Evolutionary conservation across 768 basidiomycete species (phyloP).

Genomic region (Suillus cothurnatus): DNA sequence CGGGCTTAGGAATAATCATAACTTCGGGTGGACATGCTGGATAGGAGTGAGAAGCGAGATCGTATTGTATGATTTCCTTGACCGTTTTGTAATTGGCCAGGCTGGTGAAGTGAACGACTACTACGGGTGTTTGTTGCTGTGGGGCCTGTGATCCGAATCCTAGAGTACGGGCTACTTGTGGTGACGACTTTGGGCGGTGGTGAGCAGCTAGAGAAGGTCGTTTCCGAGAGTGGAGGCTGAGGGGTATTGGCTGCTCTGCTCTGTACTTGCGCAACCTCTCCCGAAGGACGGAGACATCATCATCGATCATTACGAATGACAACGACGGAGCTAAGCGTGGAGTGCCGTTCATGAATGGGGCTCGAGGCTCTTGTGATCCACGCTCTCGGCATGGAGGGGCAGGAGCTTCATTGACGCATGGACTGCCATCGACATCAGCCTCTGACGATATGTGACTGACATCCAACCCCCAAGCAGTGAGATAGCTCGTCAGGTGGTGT

Average conservation of each 20-base stretch:
- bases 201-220: slow-evolving; percentile 67
- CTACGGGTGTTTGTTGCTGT: slow-evolving; percentile 35
- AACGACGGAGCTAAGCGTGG: slow-evolving; percentile 29
- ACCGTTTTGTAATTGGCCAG: slow-evolving; percentile 86
- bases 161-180: slow-evolving; percentile 67
- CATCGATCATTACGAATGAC: slow-evolving; percentile 91
- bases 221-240: slow-evolving; percentile 51
- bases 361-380: slow-evolving; percentile 21
- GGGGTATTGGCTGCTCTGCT: slow-evolving; percentile 47
- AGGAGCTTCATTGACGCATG: slow-evolving; percentile 16
- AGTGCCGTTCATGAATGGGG: slow-evolving; percentile 22
- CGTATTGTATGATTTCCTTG: slow-evolving; percentile 79
- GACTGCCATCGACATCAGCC: slow-evolving; percentile 47
- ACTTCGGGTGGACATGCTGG: slow-evolving; percentile 73
- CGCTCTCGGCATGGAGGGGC: slow-evolving; percentile 9
- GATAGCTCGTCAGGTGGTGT: slow-evolving; percentile 88
- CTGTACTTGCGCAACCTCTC: slow-evolving; percentile 72
- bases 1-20: slow-evolving; percentile 97
- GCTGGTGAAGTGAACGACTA: slow-evolving; percentile 88
- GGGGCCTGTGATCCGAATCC: slow-evolving; percentile 35
- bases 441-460: slow-evolving; percentile 77
- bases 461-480: slow-evolving; percentile 95
- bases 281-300: slow-evolving; percentile 81
- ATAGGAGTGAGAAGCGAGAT: slow-evolving; percentile 50
- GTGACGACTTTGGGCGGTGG: slow-evolving; percentile 80